Evolutionary conservation across 2,329 filamentous ascomycete genomes (phyloP).

Genomic region (Pseudogymnoascus sp.): DNA sequence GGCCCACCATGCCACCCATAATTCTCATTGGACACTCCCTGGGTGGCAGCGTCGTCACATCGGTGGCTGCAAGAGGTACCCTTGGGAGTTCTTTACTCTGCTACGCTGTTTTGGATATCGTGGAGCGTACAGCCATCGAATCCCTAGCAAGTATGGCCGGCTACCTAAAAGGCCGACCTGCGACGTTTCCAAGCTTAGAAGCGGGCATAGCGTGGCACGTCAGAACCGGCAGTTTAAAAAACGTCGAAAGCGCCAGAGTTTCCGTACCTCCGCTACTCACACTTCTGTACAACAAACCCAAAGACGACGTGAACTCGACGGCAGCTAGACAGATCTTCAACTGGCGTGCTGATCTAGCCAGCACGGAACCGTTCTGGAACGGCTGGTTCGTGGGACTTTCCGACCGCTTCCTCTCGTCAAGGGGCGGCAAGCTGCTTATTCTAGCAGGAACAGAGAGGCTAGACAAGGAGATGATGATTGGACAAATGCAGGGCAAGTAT

Average conservation of each 20-base stretch:
- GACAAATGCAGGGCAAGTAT: conserved; percentile 98
- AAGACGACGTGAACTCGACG: conserved; percentile 34
- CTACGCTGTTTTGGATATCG: conserved; percentile 87
- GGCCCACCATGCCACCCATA: conserved; percentile 65
- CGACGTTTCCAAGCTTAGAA: conserved; percentile 67
- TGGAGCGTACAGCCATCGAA: conserved; percentile 93
- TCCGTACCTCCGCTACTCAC: conserved; percentile 75
- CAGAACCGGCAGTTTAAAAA: conserved; percentile 78
- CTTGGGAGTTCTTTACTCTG: conserved; percentile 67
- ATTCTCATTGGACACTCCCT: conserved; percentile 87
- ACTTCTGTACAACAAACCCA: conserved; percentile 17
- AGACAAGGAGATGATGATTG: conserved; percentile 88
- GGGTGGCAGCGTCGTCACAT: conserved; percentile 83
- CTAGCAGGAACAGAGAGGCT: conserved; percentile 84
- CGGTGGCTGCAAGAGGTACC: conserved; percentile 62
- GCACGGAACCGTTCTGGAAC: conserved; percentile 88
- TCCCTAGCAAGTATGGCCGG: conserved; percentile 90
- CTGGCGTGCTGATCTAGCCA: conserved; percentile 79
- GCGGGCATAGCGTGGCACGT: conserved; percentile 92
- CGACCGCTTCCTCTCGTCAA: conserved; percentile 74
- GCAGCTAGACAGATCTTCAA: conserved; percentile 45
- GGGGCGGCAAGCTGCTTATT: conserved; percentile 75
- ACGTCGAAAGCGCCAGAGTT: conserved; percentile 71
- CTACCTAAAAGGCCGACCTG: conserved; percentile 76
- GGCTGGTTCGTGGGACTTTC: conserved; percentile 87